Evolutionary conservation across 108 stramenopile genomes (phyloP).

Genomic region (Bacterosira constricta): DNA sequence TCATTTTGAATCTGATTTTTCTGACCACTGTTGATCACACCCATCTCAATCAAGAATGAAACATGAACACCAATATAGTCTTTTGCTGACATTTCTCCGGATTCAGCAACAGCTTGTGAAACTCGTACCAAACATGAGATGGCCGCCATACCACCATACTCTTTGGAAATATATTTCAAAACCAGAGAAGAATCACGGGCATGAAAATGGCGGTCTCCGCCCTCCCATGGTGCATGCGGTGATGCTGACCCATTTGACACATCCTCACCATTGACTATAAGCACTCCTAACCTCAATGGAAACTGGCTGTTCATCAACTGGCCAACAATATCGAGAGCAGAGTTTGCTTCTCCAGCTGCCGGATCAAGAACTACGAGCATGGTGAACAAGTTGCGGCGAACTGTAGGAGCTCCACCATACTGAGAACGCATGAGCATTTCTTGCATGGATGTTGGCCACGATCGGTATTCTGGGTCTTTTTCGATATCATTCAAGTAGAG

Average conservation of each 20-base stretch:
- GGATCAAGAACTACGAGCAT: conserved; percentile 76
- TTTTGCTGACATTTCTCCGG: conserved; percentile 2
- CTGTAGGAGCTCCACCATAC: conserved; percentile 74
- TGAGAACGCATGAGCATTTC: conserved; percentile 74
- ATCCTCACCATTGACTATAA: conserved; percentile 67
- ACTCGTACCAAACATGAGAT: conserved; percentile 30
- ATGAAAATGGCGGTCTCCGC: conserved; percentile 29
- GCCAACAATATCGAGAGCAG: conserved; percentile 34
- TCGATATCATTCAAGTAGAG: conserved; percentile 87
- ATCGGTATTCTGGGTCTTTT: conserved; percentile 63
- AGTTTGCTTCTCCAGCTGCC: conserved; percentile 19
- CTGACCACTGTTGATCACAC: background rate
- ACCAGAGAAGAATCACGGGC: conserved; percentile 34
- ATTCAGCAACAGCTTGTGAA: background rate
- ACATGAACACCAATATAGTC: conserved; percentile 31
- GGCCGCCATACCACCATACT: conserved; percentile 47
- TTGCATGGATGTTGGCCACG: conserved; percentile 63
- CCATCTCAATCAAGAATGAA: conserved; percentile 23
- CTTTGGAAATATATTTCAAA: conserved; percentile 31
- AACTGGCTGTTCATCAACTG: conserved; percentile 67
- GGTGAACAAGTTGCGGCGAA: conserved; percentile 82
- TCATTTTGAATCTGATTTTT: conserved; percentile 22
- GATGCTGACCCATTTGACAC: conserved; percentile 27
- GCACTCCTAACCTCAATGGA: conserved; percentile 66
- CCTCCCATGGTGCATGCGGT: conserved; percentile 13